Evolutionary conservation across 2,329 filamentous ascomycete genomes (phyloP), one percentile per base, ranked within the genome.

Genomic region (Hypomyces perniciosus): DNA sequence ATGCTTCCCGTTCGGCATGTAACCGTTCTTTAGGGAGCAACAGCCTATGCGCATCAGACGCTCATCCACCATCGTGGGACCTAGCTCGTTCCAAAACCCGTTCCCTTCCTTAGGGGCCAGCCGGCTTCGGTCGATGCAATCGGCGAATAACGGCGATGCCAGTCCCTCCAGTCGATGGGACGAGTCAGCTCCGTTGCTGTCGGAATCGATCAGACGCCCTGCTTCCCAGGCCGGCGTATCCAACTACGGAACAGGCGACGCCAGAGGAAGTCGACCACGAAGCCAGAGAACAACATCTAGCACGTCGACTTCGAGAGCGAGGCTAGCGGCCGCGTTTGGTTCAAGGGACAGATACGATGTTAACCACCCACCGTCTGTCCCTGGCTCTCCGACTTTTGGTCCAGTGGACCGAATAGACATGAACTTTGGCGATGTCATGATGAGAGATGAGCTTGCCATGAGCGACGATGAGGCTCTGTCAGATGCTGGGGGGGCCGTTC

Each of bases 311-410:
- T 81, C 79, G 26, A 72, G 68, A 31, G 74, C 67, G 46, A 75
- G 68, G 59, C 61, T 69, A 4, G 59, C 62, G 8, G 62, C 65
- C 8, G 61, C 63, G 1, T 66, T 65, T 33, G 60, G 45, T 61
- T 65, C 54, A 41, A 63, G 57, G 39, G 78, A 81, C 30, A 69
- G 68, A 51, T 83, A 82, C 60, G 80, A 85, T 68, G 68, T 87
- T 54, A 87, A 87, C 59, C 83, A 86, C 54, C 84, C 84, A 4
- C 84, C 84, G 1, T 87, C 84, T 0, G 74, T 86, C 42, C 84
- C 84, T 2, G 80, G 78, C 1, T 82, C 81, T 6, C 84, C 84
- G 2, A 67, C 67, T 1, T 68, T 83, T 51, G 76, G 77, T 1
- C 66, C 76, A 0, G 58, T 65, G 0, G 73, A 78, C 51, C 72